These are phyloP conservation scores for Conoideocrella luteorostrata DNA, from an alignment of 2,329 filamentous ascomycete species.

Conservation along the genomic window DNA sequence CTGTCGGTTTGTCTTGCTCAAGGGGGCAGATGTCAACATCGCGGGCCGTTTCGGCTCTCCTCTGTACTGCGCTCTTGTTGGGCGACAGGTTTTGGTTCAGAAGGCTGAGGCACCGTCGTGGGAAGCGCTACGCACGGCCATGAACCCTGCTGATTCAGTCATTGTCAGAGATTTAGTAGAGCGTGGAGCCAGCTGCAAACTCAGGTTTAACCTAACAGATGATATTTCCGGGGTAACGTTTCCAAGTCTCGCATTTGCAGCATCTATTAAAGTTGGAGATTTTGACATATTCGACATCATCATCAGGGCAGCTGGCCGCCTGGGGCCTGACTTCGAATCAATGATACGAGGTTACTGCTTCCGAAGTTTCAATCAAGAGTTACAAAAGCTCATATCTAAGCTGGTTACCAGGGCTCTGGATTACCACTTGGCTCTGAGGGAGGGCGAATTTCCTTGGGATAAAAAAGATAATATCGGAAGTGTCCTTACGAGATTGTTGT, in stretches of 20 bases:
- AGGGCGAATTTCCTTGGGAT: slow-evolving; percentile 3
- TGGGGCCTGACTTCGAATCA: not conserved
- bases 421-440: not conserved
- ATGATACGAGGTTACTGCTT: not conserved
- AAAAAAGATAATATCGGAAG: not conserved
- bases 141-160: slow-evolving; percentile 1
- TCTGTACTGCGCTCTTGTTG: slow-evolving; percentile 28
- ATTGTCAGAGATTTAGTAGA: not conserved
- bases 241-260: slow-evolving; percentile 7
- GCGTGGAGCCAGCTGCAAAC: not conserved
- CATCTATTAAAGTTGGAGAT: not conserved
- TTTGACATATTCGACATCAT: slow-evolving; percentile 1
- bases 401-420: slow-evolving; percentile 3
- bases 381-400: not conserved
- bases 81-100: slow-evolving; percentile 19
- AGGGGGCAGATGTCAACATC: slow-evolving; percentile 16
- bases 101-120: slow-evolving; percentile 12
- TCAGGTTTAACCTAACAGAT: slow-evolving; percentile 11
- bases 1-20: slow-evolving; percentile 19
- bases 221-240: not conserved
- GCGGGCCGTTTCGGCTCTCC: slow-evolving; percentile 22
- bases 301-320: not conserved
- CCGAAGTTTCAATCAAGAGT: not conserved
- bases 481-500: not conserved
- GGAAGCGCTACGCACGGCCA: not conserved